phyloP scores from a whole-genome alignment of 2,329 filamentous ascomycete genomes.

The Sphaerulina musiva region DNA sequence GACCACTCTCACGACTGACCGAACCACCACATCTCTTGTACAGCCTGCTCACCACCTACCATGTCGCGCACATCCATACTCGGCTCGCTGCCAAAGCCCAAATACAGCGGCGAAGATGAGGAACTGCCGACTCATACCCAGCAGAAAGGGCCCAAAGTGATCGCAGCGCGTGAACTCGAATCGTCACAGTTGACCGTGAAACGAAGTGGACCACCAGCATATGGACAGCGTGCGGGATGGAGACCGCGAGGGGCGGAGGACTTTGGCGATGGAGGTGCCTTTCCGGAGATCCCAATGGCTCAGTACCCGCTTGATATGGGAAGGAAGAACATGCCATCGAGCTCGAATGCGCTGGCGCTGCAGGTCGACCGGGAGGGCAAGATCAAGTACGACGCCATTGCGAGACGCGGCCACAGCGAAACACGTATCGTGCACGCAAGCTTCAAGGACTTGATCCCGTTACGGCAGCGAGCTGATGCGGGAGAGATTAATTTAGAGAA shows the following conservation, averaged over 20 bases:
- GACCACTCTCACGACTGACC: not conserved
- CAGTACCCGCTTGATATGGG: constrained; percentile 97
- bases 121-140: constrained; percentile 65
- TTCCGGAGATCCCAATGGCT: constrained; percentile 86
- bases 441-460: constrained; percentile 92
- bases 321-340: constrained; percentile 57
- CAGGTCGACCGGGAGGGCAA: constrained; percentile 88
- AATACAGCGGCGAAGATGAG: constrained; percentile 85
- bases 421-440: constrained; percentile 83
- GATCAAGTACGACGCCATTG: constrained; percentile 94
- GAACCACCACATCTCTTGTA: not conserved
- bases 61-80: constrained; percentile 54
- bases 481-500: constrained; percentile 83
- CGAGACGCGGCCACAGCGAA: constrained; percentile 77
- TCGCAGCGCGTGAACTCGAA: constrained; percentile 72
- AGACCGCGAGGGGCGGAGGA: constrained; percentile 81
- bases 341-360: constrained; percentile 82
- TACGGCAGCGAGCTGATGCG: constrained; percentile 85
- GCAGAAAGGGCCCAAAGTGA: constrained; percentile 73
- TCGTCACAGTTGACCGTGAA: constrained; percentile 78
- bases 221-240: constrained; percentile 84
- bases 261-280: constrained; percentile 92
- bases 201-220: constrained; percentile 77
- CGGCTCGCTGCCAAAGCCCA: constrained; percentile 77
- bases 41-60: not conserved